Percentiles rank a stretch among this genome's conserved stretches.
phyloP scores from a whole-genome alignment of 73 alveolate genomes.

The Paramecium octaurelia region DNA sequence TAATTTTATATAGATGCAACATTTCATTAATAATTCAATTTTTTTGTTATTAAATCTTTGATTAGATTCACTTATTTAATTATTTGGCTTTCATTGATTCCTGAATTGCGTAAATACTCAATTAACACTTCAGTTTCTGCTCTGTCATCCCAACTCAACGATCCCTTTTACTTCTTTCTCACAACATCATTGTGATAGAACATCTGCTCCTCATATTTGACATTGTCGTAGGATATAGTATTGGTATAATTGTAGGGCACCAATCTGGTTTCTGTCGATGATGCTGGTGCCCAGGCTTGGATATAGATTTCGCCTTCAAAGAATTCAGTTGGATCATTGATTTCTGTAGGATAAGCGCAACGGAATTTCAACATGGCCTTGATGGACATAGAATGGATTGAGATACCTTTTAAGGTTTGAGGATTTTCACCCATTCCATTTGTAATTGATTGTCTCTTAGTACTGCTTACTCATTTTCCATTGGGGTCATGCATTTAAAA shows the following conservation, averaged over 20 bases:
- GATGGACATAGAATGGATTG: not conserved
- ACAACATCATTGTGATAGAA: conserved; percentile 42
- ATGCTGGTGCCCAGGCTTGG: conserved; percentile 48
- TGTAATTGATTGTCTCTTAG: conserved; percentile 30
- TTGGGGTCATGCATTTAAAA: conserved; percentile 17
- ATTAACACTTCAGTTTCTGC: conserved; percentile 10
- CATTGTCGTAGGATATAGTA: not conserved
- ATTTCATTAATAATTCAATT: not conserved
- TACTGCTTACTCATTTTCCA: conserved; percentile 26
- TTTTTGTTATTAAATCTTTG: not conserved
- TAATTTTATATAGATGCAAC: not conserved
- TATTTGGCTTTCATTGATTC: not conserved
- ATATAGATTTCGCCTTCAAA: conserved; percentile 18
- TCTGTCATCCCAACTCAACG: conserved; percentile 40
- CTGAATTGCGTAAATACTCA: not conserved
- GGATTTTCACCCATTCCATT: conserved; percentile 46
- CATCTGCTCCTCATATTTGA: not conserved
- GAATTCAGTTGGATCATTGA: conserved; percentile 18
- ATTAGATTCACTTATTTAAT: not conserved
- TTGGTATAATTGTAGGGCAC: not conserved
- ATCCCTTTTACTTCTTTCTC: not conserved
- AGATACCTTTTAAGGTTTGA: conserved; percentile 3
- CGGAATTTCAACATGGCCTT: conserved; percentile 17
- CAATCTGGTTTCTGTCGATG: conserved; percentile 26
- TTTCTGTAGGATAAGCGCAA: conserved; percentile 45